Evolutionary conservation across 371 early-diverging fungal genomes (phyloP).

Genomic region (Sporodiniella umbellata): DNA sequence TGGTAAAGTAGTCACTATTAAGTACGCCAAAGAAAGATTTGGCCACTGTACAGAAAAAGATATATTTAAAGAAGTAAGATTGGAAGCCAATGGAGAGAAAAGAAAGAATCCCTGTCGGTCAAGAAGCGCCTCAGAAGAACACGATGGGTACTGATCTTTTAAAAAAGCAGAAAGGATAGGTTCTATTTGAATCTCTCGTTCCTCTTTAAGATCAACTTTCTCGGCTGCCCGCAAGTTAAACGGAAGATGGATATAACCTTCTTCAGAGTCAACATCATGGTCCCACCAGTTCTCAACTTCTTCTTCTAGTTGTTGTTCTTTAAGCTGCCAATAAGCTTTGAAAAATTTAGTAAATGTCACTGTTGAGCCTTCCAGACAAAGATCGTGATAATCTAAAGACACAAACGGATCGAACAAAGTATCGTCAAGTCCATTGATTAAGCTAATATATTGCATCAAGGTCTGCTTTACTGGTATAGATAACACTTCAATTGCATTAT

Average conservation of each 20-base stretch:
- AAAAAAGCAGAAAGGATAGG: not conserved
- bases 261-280: not conserved
- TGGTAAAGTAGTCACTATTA: constrained; percentile 20
- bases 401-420: not conserved
- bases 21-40: constrained; percentile 10
- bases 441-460: not conserved
- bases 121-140: not conserved
- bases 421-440: not conserved
- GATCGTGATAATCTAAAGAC: not conserved
- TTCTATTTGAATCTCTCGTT: not conserved
- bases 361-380: not conserved
- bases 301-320: not conserved
- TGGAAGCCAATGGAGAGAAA: constrained; percentile 11
- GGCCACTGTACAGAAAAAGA: constrained; percentile 20
- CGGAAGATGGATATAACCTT: not conserved
- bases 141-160: not conserved
- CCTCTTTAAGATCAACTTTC: not conserved
- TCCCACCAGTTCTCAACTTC: not conserved
- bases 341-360: constrained; percentile 1
- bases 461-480: not conserved
- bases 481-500: not conserved
- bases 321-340: constrained; percentile 2
- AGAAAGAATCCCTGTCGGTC: not conserved
- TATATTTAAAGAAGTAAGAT: constrained; percentile 15
- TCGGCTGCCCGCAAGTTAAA: not conserved